These are phyloP conservation scores for Phytophthora gonapodyides DNA, from an alignment of 352 stramenopile species.

Conservation along the genomic window DNA sequence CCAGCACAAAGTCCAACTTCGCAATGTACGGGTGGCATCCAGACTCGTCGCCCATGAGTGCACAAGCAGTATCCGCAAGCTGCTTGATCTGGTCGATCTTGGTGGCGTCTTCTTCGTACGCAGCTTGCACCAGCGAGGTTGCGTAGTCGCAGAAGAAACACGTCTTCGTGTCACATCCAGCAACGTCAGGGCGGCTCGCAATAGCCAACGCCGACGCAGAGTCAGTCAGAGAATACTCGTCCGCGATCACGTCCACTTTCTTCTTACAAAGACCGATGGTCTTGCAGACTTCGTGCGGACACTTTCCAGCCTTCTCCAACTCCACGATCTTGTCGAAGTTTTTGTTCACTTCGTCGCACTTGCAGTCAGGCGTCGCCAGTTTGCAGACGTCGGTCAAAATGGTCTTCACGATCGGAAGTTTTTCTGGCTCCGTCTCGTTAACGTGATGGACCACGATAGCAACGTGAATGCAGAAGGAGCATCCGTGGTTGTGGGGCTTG, in stretches of 20 bases:
- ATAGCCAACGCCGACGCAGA: constrained; percentile 17
- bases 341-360: constrained; percentile 54
- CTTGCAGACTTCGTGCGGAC: constrained; percentile 54
- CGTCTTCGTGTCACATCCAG: constrained; percentile 32
- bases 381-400: constrained; percentile 53
- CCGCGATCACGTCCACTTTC: constrained; percentile 13
- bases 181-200: constrained; percentile 3
- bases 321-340: constrained; percentile 76
- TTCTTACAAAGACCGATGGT: constrained; percentile 53
- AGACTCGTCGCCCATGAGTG: constrained; percentile 34
- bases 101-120: constrained; percentile 33
- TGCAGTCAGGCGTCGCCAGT: constrained; percentile 42
- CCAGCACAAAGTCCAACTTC: constrained; percentile 42
- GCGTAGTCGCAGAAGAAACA: constrained; percentile 59
- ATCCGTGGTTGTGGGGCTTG: constrained; percentile 28
- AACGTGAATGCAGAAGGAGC: constrained; percentile 47
- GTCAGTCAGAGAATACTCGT: constrained; percentile 14
- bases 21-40: constrained; percentile 39
- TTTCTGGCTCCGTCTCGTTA: constrained; percentile 40
- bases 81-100: constrained; percentile 37
- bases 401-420: constrained; percentile 53
- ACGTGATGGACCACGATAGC: constrained; percentile 47
- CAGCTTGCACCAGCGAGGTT: constrained; percentile 36
- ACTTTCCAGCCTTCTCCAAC: constrained; percentile 56
- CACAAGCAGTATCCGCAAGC: constrained; percentile 38